A percentile compares a stretch with the other conserved stretches of the same genome.
Evolutionary conservation across 2,329 filamentous ascomycete genomes (phyloP).

Genomic region (Cucurbitaria berberidis): DNA sequence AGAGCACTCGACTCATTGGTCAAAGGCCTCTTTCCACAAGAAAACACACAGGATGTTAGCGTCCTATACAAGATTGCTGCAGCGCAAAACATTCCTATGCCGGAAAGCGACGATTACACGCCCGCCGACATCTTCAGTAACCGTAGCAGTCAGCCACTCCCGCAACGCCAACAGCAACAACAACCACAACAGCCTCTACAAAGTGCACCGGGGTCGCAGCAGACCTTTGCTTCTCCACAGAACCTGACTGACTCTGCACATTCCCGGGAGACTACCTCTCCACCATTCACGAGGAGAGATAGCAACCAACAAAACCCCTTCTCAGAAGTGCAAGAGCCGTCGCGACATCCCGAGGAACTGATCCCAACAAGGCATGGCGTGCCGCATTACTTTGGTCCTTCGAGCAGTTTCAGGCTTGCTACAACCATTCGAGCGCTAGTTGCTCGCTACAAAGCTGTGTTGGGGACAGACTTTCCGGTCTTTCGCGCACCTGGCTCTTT

Average conservation of each 20-base stretch:
- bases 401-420: conserved; percentile 33
- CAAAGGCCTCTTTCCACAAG: conserved; percentile 50
- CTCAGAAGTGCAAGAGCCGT: conserved; percentile 16
- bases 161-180: background rate
- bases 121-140: conserved; percentile 35
- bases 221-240: conserved; percentile 8
- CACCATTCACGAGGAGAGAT: conserved; percentile 13
- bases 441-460: conserved; percentile 27
- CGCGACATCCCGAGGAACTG: conserved; percentile 20
- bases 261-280: conserved; percentile 13
- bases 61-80: conserved; percentile 50
- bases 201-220: conserved; percentile 4
- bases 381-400: conserved; percentile 38
- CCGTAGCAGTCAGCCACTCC: conserved; percentile 5
- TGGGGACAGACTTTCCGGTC: conserved; percentile 14
- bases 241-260: conserved; percentile 5
- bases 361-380: conserved; percentile 25
- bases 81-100: conserved; percentile 49
- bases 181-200: conserved; percentile 14
- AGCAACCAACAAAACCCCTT: conserved; percentile 21
- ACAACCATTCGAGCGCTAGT: conserved; percentile 27
- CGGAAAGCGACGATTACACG: conserved; percentile 34
- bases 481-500: conserved; percentile 6
- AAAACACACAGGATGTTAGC: conserved; percentile 49
- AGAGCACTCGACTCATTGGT: conserved; percentile 52